Percentiles rank a stretch among this genome's conserved stretches.
Evolutionary conservation across 129 eudicot genomes (phyloP).

Genomic region (Silybum marianum): DNA sequence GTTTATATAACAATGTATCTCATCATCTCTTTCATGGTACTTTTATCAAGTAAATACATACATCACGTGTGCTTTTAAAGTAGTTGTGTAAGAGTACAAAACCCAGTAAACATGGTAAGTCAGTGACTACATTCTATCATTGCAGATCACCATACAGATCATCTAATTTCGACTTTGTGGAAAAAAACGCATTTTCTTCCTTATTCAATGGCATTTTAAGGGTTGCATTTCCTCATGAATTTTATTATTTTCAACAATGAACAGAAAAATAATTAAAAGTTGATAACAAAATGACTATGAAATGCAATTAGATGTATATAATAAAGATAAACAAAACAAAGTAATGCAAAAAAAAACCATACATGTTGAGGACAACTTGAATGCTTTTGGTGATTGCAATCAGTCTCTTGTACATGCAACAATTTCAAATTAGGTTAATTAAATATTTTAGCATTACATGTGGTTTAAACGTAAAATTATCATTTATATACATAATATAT

Average conservation of each 20-base stretch:
- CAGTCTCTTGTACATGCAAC: too few relatives aligned
- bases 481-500: too few relatives aligned
- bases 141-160: not conserved
- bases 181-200: not conserved
- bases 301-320: not conserved
- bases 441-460: too few relatives aligned
- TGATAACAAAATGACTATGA: not conserved
- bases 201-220: not conserved
- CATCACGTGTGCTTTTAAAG: not conserved
- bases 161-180: not conserved
- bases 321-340: not conserved
- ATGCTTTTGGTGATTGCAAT: too few relatives aligned
- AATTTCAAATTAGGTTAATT: too few relatives aligned
- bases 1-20: not conserved
- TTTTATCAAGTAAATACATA: not conserved
- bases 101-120: not conserved
- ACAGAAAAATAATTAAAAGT: not conserved
- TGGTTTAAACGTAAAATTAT: too few relatives aligned
- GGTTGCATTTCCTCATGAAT: not conserved
- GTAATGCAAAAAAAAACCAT: not conserved
- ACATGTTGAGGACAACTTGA: conserved; percentile 88
- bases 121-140: not conserved
- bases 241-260: not conserved
- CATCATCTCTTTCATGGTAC: not conserved
- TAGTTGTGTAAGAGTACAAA: not conserved